phyloP scores from a whole-genome alignment of 768 basidiomycete genomes.

The Coprinellus aureogranulatus region DNA sequence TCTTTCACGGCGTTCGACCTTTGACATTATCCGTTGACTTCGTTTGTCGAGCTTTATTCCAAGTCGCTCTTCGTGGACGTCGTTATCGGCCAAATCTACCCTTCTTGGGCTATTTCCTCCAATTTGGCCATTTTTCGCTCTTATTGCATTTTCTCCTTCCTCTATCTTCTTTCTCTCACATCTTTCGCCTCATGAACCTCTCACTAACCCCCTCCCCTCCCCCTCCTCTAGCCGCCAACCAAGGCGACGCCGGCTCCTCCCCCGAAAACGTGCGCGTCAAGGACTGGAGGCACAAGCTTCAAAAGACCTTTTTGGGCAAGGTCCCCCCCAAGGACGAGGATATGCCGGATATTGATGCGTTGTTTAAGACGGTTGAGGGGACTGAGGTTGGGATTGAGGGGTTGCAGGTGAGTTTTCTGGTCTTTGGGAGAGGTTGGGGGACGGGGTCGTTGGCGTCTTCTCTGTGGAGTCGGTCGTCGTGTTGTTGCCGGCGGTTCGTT shows the following conservation, averaged over 20 bases:
- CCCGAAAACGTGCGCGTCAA: conserved; percentile 70
- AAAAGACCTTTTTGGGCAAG: conserved; percentile 79
- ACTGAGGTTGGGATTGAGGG: conserved; percentile 79
- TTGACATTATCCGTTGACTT: too few species aligned
- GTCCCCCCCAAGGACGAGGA: conserved; percentile 64
- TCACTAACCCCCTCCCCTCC: background rate
- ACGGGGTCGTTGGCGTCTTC: too few species aligned
- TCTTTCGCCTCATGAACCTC: background rate
- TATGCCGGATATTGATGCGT: conserved; percentile 67
- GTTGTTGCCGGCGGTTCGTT: too few species aligned
- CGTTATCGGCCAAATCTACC: too few species aligned
- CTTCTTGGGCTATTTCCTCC: too few species aligned
- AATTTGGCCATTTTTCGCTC: background rate
- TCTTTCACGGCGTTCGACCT: too few species aligned
- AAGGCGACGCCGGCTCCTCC: conserved; percentile 45
- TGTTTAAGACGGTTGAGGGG: conserved; percentile 75
- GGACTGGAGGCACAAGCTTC: conserved; percentile 90
- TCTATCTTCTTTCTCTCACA: background rate
- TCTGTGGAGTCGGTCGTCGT: too few species aligned
- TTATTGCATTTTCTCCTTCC: conserved; percentile 7
- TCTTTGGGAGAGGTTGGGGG: too few species aligned
- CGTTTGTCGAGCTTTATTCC: too few species aligned
- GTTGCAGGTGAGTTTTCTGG: conserved; percentile 41
- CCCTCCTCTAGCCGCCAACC: too few species aligned
- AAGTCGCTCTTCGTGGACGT: too few species aligned